phyloP scores from a whole-genome alignment of 495 filamentous ascomycete genomes.

The Neurospora sp. region DNA sequence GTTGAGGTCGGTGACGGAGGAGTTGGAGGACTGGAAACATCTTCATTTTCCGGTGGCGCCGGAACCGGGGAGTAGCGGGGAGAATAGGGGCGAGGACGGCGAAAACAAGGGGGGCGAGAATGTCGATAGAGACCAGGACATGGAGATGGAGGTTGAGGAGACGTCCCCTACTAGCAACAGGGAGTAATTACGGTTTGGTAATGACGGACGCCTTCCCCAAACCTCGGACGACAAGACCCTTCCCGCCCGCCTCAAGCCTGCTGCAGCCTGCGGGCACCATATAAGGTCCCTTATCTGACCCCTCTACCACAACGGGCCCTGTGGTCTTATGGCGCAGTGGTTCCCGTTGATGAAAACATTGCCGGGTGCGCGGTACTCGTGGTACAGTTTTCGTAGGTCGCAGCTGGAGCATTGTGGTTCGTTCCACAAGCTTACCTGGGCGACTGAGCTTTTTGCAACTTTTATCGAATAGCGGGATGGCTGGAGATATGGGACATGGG shows the following conservation, averaged over 20 bases:
- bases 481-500: not conserved
- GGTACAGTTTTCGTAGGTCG: not conserved
- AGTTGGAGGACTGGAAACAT: constrained; percentile 87
- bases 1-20: constrained; percentile 80
- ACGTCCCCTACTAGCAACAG: not conserved
- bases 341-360: not conserved
- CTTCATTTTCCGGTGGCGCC: constrained; percentile 48
- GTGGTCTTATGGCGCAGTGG: not conserved
- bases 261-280: not conserved
- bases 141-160: not conserved
- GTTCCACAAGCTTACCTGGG: not conserved
- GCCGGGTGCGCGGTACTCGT: not conserved
- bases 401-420: not conserved
- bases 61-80: constrained; percentile 3
- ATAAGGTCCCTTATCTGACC: not conserved
- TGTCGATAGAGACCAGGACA: not conserved
- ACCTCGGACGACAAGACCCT: not conserved
- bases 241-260: not conserved
- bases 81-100: not conserved
- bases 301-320: not conserved
- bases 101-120: not conserved
- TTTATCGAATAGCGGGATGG: not conserved
- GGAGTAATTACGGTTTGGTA: not conserved
- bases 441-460: not conserved
- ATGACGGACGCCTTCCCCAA: not conserved